Evolutionary conservation across 2,329 filamentous ascomycete species (phyloP).

Genomic region (Bertia moriformis): DNA sequence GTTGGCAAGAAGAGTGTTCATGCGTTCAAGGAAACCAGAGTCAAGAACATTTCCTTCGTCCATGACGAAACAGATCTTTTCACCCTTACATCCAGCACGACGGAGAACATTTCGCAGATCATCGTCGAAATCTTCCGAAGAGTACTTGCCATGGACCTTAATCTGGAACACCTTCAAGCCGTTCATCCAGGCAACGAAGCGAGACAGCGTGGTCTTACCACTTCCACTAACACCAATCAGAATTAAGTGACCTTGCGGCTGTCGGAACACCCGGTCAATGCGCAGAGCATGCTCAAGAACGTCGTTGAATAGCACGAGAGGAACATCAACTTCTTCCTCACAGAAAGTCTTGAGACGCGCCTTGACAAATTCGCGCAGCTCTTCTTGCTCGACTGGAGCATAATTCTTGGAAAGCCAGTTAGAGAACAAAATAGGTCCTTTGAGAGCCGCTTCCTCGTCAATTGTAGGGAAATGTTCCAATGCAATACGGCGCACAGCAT

Average conservation of each 20-base stretch:
- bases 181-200: slow-evolving; percentile 99
- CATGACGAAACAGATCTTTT: slow-evolving; percentile 99
- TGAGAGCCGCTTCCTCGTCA: slow-evolving; percentile 74
- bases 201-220: slow-evolving; percentile 93
- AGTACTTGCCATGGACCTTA: slow-evolving; percentile 98
- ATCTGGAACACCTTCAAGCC: slow-evolving; percentile 98
- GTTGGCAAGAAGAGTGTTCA: slow-evolving; percentile 97
- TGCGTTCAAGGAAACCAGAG: slow-evolving; percentile 94
- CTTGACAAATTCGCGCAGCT: slow-evolving; percentile 92
- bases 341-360: slow-evolving; percentile 95
- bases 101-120: slow-evolving; percentile 87
- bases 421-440: slow-evolving; percentile 89
- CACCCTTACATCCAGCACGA: slow-evolving; percentile 88
- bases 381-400: slow-evolving; percentile 86
- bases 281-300: slow-evolving; percentile 94
- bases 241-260: slow-evolving; percentile 95
- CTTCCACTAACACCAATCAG: slow-evolving; percentile 96
- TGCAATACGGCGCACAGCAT: slow-evolving; percentile 73
- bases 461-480: slow-evolving; percentile 90
- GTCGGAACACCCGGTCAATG: slow-evolving; percentile 95
- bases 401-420: slow-evolving; percentile 99
- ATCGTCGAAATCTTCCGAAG: slow-evolving; percentile 95
- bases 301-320: slow-evolving; percentile 97
- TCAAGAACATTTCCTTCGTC: slow-evolving; percentile 97
- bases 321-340: slow-evolving; percentile 97